These are phyloP conservation scores for Teratosphaeria pseudoeucalypti DNA, from an alignment of 2,329 filamentous ascomycete species.

Conservation along the genomic window DNA sequence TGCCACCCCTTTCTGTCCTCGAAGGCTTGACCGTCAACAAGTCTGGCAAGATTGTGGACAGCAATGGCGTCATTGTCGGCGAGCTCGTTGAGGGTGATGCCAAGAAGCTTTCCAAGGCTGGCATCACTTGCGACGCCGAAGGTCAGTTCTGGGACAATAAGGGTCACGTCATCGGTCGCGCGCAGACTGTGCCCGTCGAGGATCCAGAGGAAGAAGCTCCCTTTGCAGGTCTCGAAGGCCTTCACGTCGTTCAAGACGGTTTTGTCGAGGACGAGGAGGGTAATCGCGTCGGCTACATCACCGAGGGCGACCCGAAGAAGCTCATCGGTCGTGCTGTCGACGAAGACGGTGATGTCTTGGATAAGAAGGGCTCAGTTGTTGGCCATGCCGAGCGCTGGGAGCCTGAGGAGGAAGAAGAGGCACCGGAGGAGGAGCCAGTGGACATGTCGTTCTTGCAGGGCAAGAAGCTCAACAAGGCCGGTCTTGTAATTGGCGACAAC, in stretches of 20 bases:
- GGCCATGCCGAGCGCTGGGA: slow-evolving; percentile 45
- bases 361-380: slow-evolving; percentile 44
- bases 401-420: slow-evolving; percentile 51
- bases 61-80: slow-evolving; percentile 37
- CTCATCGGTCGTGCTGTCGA: slow-evolving; percentile 41
- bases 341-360: slow-evolving; percentile 43
- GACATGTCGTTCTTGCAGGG: slow-evolving; percentile 38
- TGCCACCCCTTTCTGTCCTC: slow-evolving; percentile 39
- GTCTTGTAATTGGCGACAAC: slow-evolving; percentile 40
- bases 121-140: slow-evolving; percentile 34
- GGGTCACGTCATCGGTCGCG: slow-evolving; percentile 42
- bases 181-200: slow-evolving; percentile 37
- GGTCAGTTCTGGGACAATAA: slow-evolving; percentile 46
- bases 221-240: slow-evolving; percentile 42
- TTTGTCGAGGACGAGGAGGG: slow-evolving; percentile 41
- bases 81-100: slow-evolving; percentile 41
- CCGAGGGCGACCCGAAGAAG: slow-evolving; percentile 42
- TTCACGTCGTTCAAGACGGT: slow-evolving; percentile 40
- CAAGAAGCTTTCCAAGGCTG: slow-evolving; percentile 43
- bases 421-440: slow-evolving; percentile 30
- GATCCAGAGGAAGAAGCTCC: slow-evolving; percentile 38
- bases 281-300: slow-evolving; percentile 39
- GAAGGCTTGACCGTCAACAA: slow-evolving; percentile 42
- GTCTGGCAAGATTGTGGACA: slow-evolving; percentile 40
- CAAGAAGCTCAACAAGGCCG: slow-evolving; percentile 40